Conservation (phyloP, 2,329 filamentous ascomycete species). For the Cladophialophora chaetospira region DNA sequence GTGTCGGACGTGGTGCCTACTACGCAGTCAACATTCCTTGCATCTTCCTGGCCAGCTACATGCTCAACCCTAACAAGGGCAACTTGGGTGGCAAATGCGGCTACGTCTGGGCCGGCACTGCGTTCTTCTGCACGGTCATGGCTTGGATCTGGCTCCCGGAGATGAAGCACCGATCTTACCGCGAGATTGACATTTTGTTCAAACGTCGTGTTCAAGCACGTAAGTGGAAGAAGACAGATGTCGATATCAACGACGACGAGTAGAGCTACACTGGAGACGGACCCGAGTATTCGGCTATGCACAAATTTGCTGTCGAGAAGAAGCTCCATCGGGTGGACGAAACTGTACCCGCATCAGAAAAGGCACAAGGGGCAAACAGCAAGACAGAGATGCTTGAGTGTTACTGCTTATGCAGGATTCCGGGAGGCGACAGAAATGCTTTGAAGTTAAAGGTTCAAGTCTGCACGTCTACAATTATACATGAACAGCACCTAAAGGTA, state of each 20-base stretch:
- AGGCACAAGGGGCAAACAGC: too few species aligned
- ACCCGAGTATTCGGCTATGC: too few species aligned
- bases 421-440: background rate
- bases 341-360: too few species aligned
- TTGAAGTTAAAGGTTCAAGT: background rate
- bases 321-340: too few species aligned
- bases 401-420: background rate
- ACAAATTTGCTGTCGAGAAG: conserved; percentile 29
- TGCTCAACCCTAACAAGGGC: conserved; percentile 44
- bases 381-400: background rate
- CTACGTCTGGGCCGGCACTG: conserved; percentile 63
- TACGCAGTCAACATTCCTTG: conserved; percentile 67
- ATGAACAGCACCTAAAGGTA: background rate
- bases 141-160: conserved; percentile 56
- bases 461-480: background rate
- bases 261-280: too few species aligned
- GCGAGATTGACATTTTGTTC: conserved; percentile 65
- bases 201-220: conserved; percentile 57
- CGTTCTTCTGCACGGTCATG: conserved; percentile 55
- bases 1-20: conserved; percentile 64
- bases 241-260: conserved; percentile 65
- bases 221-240: conserved; percentile 49
- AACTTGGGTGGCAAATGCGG: conserved; percentile 59
- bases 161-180: conserved; percentile 61
- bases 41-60: conserved; percentile 57